Evolutionary conservation across 345 rosid genomes (phyloP).

Genomic region (Citrus glauca): DNA sequence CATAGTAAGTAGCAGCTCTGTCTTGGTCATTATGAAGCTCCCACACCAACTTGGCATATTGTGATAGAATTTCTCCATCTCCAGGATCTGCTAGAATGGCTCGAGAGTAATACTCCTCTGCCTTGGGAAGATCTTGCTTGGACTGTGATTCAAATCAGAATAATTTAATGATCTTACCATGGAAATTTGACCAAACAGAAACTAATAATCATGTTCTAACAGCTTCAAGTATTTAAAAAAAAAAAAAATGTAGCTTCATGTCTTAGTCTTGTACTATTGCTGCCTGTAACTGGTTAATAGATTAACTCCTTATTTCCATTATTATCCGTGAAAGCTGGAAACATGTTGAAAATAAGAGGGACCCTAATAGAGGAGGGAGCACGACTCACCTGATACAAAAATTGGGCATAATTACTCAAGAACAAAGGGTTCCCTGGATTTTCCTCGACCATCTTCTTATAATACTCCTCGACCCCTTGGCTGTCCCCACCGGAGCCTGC

Average conservation of each 20-base stretch:
- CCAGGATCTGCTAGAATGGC: constrained; percentile 52
- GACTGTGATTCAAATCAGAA: constrained; percentile 26
- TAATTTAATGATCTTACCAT: neutral
- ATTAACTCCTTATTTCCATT: neutral
- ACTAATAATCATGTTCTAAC: no score
- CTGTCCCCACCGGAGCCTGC: constrained; percentile 22
- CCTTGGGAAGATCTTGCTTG: constrained; percentile 37
- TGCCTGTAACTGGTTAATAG: neutral
- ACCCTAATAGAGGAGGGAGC: neutral
- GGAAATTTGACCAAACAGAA: neutral
- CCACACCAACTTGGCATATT: constrained; percentile 49
- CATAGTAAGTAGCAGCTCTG: constrained; percentile 41
- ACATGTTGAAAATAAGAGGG: neutral
- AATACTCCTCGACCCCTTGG: constrained; percentile 40
- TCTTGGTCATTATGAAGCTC: constrained; percentile 37
- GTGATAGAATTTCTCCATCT: constrained; percentile 51
- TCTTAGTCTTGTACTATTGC: no score
- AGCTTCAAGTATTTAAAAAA: neutral
- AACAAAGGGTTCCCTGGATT: constrained; percentile 55
- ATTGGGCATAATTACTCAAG: constrained; percentile 58
- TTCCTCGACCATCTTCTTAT: constrained; percentile 50
- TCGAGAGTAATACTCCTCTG: constrained; percentile 47
- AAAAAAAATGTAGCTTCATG: neutral
- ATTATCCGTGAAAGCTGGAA: neutral
- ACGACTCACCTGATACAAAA: constrained; percentile 41